Evolutionary conservation across 2,329 filamentous ascomycete genomes (phyloP), one percentile per base, ranked within the genome.

Genomic region (Microdochium trichocladiopsis): DNA sequence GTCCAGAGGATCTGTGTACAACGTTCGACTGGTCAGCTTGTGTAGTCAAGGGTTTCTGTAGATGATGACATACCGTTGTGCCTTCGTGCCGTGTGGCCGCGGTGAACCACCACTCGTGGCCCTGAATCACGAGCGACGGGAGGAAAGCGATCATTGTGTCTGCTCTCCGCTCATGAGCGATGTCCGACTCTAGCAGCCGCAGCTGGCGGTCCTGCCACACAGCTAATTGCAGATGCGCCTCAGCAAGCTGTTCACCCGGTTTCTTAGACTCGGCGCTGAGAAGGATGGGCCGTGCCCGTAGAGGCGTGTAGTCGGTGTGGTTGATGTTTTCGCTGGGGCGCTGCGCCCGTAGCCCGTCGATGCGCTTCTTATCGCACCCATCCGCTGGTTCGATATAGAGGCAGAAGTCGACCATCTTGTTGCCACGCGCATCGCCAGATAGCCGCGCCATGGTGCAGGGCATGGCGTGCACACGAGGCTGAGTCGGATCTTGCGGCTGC

Each of bases 261-360:
- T 52, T 58, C 56, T 53, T 58, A 53, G 56, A 58, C 59, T 55
- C 54, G 41, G 57, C 53, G 47, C 56, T 58, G 14, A 61, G 45
- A 18, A 55, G 48, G 28, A 58, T 51, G 9, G 56, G 56, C 22
- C 55, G 48, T 9, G 51, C 28, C 5, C 41, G 54, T 3, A 60
- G 52, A 14, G 57, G 41, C 28, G 49, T 25, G 21, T 56, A 57
- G 23, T 52, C 53, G 16, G 58, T 60, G 51, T 59, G 55, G 48
- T 58, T 60, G 43, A 61, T 53, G 36, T 31, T 18, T 25, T 47
- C 48, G 21, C 25, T 8, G 11, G 28, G 48, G 18, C 48, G 47
- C 22, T 48, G 47, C n/a, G 23, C 24, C 24, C 24, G 24, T 16
- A 22, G 24, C n/a, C 4, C 25, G n/a, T 10, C 25, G 22, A 33